Conservation (phyloP, 176 grass and related monocot species). For the Avena insularis region DNA sequence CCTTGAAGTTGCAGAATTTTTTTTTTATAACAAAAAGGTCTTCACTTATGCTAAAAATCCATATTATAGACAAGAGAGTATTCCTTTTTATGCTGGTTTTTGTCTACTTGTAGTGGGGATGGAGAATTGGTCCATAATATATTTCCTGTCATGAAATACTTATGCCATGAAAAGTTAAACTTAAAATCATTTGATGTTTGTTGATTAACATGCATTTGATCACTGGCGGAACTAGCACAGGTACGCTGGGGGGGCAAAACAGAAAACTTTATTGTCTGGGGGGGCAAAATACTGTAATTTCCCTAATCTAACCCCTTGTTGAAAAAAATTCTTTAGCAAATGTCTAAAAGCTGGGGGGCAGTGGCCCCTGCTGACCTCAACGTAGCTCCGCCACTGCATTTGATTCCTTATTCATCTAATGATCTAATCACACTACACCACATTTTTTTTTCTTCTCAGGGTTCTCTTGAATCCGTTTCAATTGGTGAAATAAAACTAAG, state of each 20-base stretch:
- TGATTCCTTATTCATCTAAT: constrained; percentile 20
- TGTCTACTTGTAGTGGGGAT: constrained; percentile 6
- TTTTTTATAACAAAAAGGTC: neutral
- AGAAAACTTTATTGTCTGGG: too few species aligned
- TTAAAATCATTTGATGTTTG: constrained; percentile 24
- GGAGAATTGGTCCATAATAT: constrained; percentile 1
- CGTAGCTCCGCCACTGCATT: too few species aligned
- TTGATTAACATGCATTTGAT: constrained; percentile 21
- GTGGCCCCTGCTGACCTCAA: too few species aligned
- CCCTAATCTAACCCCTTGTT: too few species aligned
- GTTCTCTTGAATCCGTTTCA: constrained; percentile 85
- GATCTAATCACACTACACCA: constrained; percentile 18
- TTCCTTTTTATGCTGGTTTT: constrained; percentile 13
- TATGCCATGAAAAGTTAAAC: constrained; percentile 7
- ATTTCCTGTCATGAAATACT: constrained; percentile 34
- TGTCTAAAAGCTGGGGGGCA: too few species aligned
- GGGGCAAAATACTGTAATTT: too few species aligned
- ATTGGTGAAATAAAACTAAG: constrained; percentile 98
- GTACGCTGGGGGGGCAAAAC: too few species aligned
- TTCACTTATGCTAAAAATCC: neutral
- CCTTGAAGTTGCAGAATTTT: neutral
- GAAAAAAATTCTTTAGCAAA: too few species aligned
- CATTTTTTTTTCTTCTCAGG: constrained; percentile 62
- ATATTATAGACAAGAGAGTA: neutral
- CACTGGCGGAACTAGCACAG: too few species aligned